These are phyloP conservation scores for Mediolabrus comicus DNA, from an alignment of 108 stramenopile species.

Conservation along the genomic window DNA sequence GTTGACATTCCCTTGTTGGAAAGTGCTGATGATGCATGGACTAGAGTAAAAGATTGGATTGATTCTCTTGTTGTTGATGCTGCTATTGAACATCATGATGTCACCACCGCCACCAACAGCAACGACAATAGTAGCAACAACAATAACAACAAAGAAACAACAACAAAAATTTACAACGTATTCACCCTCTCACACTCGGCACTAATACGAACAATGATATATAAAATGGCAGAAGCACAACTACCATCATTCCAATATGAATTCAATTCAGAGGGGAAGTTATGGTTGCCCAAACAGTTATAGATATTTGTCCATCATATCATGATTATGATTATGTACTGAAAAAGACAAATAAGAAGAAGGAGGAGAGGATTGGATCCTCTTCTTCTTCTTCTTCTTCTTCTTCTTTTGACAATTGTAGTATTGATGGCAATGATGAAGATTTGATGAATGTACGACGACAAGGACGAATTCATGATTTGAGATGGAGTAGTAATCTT, in stretches of 20 bases:
- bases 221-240: no score
- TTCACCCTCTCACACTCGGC: slow-evolving; percentile 61
- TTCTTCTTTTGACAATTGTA: no score
- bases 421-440: no score
- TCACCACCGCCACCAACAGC: not conserved
- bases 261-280: no score
- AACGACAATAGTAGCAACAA: not conserved
- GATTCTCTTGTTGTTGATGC: slow-evolving; percentile 42
- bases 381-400: no score
- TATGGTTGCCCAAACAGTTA: slow-evolving; percentile 29
- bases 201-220: slow-evolving; percentile 46
- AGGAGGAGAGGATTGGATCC: no score
- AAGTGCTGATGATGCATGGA: slow-evolving; percentile 51
- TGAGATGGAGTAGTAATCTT: slow-evolving; percentile 2
- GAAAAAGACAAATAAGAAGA: no score
- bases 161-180: slow-evolving; percentile 36
- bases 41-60: slow-evolving; percentile 45
- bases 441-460: no score
- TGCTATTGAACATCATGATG: slow-evolving; percentile 15
- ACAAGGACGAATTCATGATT: no score
- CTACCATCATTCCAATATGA: no score
- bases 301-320: slow-evolving; percentile 39
- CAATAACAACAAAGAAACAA: not conserved
- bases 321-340: no score
- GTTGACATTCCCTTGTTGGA: slow-evolving; percentile 48